Percentiles rank a stretch among this genome's conserved stretches.
Conservation (phyloP, 2,329 filamentous ascomycete species). For the Xylaria sp. region DNA sequence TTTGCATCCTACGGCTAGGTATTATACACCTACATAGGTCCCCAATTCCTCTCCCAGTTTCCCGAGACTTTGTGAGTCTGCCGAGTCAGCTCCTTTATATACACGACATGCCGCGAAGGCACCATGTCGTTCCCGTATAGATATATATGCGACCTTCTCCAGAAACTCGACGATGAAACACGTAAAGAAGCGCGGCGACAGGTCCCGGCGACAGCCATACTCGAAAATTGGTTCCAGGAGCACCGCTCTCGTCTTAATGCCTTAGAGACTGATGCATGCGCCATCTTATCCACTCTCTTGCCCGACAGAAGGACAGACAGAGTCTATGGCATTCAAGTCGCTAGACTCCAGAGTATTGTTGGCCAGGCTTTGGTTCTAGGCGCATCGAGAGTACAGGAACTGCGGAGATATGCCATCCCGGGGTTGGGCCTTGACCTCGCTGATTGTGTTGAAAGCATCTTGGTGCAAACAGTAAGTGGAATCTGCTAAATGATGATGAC, state of each 20-base stretch:
- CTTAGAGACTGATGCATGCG: conserved; percentile 58
- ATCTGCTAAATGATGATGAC: background rate
- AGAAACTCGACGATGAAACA: conserved; percentile 59
- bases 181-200: conserved; percentile 39
- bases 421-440: conserved; percentile 68
- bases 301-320: conserved; percentile 77
- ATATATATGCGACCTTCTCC: conserved; percentile 74
- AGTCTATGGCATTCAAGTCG: conserved; percentile 71
- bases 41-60: background rate
- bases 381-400: conserved; percentile 59
- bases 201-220: conserved; percentile 37
- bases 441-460: conserved; percentile 68
- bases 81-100: background rate
- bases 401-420: conserved; percentile 64
- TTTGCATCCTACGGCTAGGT: conserved; percentile 9
- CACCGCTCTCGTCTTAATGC: conserved; percentile 63
- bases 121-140: conserved; percentile 64
- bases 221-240: conserved; percentile 69
- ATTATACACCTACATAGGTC: conserved; percentile 7
- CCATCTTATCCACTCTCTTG: conserved; percentile 74
- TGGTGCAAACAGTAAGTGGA: conserved; percentile 60
- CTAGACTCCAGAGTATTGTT: conserved; percentile 67
- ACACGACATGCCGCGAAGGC: background rate
- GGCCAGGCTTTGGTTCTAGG: conserved; percentile 68
- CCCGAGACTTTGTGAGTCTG: background rate